phyloP scores from a whole-genome alignment of 805 yeast genomes.

The Candida mattraensis region DNA sequence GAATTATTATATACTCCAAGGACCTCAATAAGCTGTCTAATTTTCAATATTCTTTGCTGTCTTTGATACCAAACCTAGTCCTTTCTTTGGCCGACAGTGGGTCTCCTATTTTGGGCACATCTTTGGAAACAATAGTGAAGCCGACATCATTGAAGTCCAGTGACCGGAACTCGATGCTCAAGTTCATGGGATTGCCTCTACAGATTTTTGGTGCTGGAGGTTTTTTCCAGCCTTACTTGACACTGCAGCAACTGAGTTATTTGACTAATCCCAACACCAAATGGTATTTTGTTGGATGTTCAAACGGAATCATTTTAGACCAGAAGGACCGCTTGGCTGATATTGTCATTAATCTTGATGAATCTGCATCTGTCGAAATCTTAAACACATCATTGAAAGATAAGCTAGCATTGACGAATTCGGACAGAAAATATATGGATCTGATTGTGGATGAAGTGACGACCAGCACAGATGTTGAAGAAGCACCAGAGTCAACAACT shows the following conservation, averaged over 20 bases:
- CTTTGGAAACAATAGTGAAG: slow-evolving; percentile 49
- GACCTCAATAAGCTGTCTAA: slow-evolving; percentile 80
- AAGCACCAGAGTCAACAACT: slow-evolving; percentile 29
- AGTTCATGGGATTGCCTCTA: slow-evolving; percentile 85
- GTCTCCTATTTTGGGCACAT: slow-evolving; percentile 62
- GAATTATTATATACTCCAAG: slow-evolving; percentile 72
- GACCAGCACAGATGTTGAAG: slow-evolving; percentile 29
- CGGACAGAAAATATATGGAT: slow-evolving; percentile 78
- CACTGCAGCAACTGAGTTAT: slow-evolving; percentile 85
- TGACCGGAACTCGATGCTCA: slow-evolving; percentile 72
- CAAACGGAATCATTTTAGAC: slow-evolving; percentile 76
- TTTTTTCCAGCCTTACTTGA: slow-evolving; percentile 90
- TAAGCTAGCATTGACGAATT: slow-evolving; percentile 46
- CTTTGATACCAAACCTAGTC: slow-evolving; percentile 79
- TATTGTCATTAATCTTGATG: slow-evolving; percentile 64
- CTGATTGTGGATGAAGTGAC: slow-evolving; percentile 50
- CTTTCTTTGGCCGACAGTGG: slow-evolving; percentile 75
- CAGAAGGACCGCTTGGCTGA: slow-evolving; percentile 66
- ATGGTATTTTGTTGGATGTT: slow-evolving; percentile 79
- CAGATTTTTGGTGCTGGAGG: slow-evolving; percentile 85
- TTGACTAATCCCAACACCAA: slow-evolving; percentile 54
- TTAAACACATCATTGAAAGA: slow-evolving; percentile 43
- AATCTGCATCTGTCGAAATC: slow-evolving; percentile 42
- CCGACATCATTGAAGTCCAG: slow-evolving; percentile 73
- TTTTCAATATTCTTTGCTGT: slow-evolving; percentile 78